Evolutionary conservation across 441 rosid genomes (phyloP).

Genomic region (Cnidoscolus chayamansa): DNA sequence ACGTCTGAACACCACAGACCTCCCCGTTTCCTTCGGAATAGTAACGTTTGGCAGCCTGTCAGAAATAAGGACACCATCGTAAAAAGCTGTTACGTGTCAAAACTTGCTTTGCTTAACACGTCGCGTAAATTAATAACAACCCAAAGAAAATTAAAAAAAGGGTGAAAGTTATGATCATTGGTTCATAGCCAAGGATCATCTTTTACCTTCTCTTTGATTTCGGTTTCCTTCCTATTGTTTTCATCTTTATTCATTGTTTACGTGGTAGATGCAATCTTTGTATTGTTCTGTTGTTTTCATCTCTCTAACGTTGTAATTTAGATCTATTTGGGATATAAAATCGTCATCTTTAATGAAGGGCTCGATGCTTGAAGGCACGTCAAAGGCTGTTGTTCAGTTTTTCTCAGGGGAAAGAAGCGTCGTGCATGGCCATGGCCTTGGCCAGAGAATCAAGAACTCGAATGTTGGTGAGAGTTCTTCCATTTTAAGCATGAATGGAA

Average conservation of each 20-base stretch:
- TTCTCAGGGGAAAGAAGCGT: conserved; percentile 30
- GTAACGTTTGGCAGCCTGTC: too few relatives aligned
- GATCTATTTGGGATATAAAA: background rate
- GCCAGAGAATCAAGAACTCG: conserved; percentile 25
- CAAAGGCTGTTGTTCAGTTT: conserved; percentile 11
- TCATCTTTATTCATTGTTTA: conserved; percentile 15
- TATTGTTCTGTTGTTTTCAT: background rate
- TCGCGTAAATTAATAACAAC: too few relatives aligned
- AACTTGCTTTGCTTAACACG: too few relatives aligned
- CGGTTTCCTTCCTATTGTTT: conserved; percentile 19
- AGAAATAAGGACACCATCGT: too few relatives aligned
- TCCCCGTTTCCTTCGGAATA: too few relatives aligned
- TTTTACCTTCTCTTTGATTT: conserved; percentile 10
- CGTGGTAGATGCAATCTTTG: background rate
- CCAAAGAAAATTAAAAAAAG: background rate
- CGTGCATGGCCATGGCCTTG: conserved; percentile 22
- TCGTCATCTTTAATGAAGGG: conserved; percentile 11
- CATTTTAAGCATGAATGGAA: background rate
- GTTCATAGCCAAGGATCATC: background rate
- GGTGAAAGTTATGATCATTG: background rate
- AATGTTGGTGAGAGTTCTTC: conserved; percentile 10
- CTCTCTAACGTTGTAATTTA: background rate
- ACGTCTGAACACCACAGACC: too few relatives aligned
- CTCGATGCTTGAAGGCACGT: background rate
- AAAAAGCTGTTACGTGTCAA: too few relatives aligned